Evolutionary conservation across 169 alveolate species (phyloP), one percentile per base, ranked within the genome.

Genomic region (Plasmodium cynomolgi): DNA sequence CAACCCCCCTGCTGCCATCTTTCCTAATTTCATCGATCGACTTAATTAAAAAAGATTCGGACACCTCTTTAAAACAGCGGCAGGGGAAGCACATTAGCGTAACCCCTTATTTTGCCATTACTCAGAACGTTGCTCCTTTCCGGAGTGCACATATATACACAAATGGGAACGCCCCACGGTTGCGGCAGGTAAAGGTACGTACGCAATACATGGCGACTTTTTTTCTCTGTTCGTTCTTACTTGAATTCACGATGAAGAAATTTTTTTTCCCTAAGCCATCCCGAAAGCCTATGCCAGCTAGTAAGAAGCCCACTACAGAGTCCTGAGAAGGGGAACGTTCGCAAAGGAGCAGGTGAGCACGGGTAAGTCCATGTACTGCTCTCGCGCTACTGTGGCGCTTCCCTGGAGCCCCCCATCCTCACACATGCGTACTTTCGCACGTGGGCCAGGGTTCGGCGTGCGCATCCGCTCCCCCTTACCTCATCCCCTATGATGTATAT

Each of bases 401-500:
- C 31, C n/a, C 31, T 68, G 39, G 44, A 23, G 31, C 15, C 34
- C 17, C 39, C 31, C 26, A 81, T n/a, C 4, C 86, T 33, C 23
- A 47, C 68, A 41, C 58, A 80, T n/a, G 26, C 31, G 56, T 41
- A 44, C 58, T 31, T 75, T 15, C 83, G 31, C 56, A 75, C 29
- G 68, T 26, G n/a, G 34, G 34, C 37, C 23, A n/a, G 29, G 73
- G 41, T 84, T 73, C 17, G 33, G 29, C 15, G 73, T 41, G 72
- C 74, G 17, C 39, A 85, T 81, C 56, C 23, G 39, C n/a, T 33
- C 6, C 73, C 31, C 29, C 91, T 81, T 68, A 96, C 97, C 95
- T 96, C 96, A 93, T 96, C 97, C 56, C 97, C 97, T 74, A 96
- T 96, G 92, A 96, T 96, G 84, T 96, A 96, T 71, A 96, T 93